A percentile compares a stretch with the other conserved stretches of the same genome.
phyloP scores from a whole-genome alignment of 345 rosid genomes.

The Noccaea caerulescens region DNA sequence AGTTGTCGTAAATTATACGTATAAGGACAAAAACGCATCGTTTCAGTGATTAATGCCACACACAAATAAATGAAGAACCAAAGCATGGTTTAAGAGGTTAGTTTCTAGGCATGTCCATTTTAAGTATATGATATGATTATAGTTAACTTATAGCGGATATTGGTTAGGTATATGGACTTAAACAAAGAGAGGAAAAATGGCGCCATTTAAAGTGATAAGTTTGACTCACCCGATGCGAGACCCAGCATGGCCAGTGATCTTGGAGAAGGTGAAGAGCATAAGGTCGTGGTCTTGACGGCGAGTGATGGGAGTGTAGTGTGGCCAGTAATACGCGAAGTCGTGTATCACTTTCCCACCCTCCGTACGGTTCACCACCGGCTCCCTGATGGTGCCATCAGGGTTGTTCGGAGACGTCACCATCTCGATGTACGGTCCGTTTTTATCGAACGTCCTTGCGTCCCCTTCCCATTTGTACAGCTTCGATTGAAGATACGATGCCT shows the following conservation, averaged over 20 bases:
- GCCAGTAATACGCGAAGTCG: conserved; percentile 93
- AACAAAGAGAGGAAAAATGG: no score
- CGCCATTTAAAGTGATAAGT: not conserved
- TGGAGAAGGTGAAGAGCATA: conserved; percentile 90
- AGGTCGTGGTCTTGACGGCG: conserved; percentile 61
- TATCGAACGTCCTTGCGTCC: conserved; percentile 59
- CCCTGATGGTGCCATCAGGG: conserved; percentile 73
- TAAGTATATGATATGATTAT: not conserved
- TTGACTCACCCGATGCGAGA: conserved; percentile 79
- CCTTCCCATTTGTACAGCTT: conserved; percentile 82
- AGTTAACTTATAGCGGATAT: no score
- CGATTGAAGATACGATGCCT: conserved; percentile 54
- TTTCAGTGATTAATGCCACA: not conserved
- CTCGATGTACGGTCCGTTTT: conserved; percentile 68
- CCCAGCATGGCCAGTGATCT: conserved; percentile 90
- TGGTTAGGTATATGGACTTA: no score
- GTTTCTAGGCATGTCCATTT: not conserved
- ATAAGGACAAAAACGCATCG: not conserved
- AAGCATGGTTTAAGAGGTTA: not conserved
- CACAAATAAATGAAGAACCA: not conserved
- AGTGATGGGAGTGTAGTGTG: conserved; percentile 75
- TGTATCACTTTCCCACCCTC: conserved; percentile 58
- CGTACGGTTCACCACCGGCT: conserved; percentile 60
- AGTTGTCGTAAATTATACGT: not conserved
- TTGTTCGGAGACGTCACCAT: conserved; percentile 77